Percentiles rank a stretch among this genome's conserved stretches.
These are phyloP conservation scores for Clarkia xantiana DNA, from an alignment of 345 rosid species.

Conservation along the genomic window DNA sequence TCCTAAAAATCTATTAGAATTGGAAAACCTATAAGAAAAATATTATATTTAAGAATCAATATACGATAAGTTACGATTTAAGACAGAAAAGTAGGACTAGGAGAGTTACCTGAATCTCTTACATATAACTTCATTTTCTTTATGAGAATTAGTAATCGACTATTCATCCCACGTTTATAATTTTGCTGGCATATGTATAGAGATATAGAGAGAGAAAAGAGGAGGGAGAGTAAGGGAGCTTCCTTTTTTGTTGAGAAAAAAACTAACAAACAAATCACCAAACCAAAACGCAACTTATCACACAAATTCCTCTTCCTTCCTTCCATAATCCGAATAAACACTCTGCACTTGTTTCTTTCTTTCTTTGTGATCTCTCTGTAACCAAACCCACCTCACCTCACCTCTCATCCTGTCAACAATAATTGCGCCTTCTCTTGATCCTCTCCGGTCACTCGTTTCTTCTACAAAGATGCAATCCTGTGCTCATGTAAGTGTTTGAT, in stretches of 20 bases:
- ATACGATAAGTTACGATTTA: too few species aligned
- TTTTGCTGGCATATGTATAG: constrained; percentile 1
- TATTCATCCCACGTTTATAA: neutral
- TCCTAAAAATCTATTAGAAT: too few species aligned
- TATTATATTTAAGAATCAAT: too few species aligned
- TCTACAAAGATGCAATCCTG: neutral
- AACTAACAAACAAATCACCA: constrained; percentile 3
- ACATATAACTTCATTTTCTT: too few species aligned
- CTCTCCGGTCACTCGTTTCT: neutral
- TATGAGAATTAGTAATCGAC: neutral
- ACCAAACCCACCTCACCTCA: too few species aligned
- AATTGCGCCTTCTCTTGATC: too few species aligned
- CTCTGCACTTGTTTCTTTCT: constrained; percentile 1
- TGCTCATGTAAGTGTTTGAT: neutral
- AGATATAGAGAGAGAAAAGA: too few species aligned
- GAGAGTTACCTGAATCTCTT: too few species aligned
- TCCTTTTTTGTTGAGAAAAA: constrained; percentile 38
- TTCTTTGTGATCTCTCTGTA: too few species aligned
- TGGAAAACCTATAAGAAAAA: too few species aligned
- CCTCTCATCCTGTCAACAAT: too few species aligned
- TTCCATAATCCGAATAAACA: neutral
- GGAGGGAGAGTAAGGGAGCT: constrained; percentile 10
- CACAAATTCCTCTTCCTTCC: neutral
- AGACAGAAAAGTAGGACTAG: too few species aligned
- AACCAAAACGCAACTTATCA: neutral